Base-by-base conservation (phyloP, 2,329 filamentous ascomycete genomes). In the Claviceps sp. region DNA sequence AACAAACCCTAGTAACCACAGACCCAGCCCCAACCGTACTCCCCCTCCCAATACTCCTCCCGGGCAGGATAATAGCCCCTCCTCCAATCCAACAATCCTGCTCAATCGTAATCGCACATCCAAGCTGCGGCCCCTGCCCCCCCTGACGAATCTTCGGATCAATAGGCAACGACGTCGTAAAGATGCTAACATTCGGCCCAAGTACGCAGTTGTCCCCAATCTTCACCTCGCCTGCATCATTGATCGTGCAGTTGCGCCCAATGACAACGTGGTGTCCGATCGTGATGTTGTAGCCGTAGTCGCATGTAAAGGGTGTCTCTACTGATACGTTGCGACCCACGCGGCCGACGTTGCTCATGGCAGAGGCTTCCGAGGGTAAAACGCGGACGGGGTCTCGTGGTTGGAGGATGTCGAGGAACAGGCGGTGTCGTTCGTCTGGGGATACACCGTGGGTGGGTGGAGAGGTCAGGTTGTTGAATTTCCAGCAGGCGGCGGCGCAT, bases 211-310 rank as follows among this genome's bases (percentile, higher is more conserved):
- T 81, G 55, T 87, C 80, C 2, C 90, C 90, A 61, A 97, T 89
- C 47, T 74, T 81, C 54, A 97, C 85, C 56, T 83, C 77, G 63
- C 84, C 86, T n/a, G 89, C 84, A 64, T 98, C 93, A 52, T 90
- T 81, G 62, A 97, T 84, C 26, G 82, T 84, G 67, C 90, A 96
- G 61, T 88, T 86, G 52, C 87, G 79, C 18, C 85, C 87, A 58
- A 98, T 86, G 52, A 84, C 79, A 2, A 94, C 88, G 57, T 93
- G 84, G 59, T 90, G 84, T 13, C 87, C 90, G 58, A 98, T 86
- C 47, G 79, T 78, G 60, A 97, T 85, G 65, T 98, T 97, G 70
- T 95, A 97, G 0, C 93, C 93, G 62, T 96, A 96, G 62, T 96
- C 89, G 65, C 91, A 96, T 47, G 77, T 83, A 66, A 98, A 97